Evolutionary conservation across 768 basidiomycete genomes (phyloP).

Genomic region (Rhodotorula paludigena): DNA sequence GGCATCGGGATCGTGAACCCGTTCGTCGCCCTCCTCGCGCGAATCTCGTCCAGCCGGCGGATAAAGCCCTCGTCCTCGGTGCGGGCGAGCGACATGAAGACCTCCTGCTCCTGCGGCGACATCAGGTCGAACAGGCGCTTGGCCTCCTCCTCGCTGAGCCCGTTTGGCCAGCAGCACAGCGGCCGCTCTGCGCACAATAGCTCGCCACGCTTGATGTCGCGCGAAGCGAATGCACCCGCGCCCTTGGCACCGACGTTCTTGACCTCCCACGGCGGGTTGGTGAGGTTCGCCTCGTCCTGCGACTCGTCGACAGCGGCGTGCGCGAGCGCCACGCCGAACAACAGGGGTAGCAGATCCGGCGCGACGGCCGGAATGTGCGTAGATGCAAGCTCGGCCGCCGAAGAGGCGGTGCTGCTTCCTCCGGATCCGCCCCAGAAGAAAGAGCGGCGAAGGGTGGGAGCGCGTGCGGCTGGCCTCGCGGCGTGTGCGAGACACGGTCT

Average conservation of each 20-base stretch:
- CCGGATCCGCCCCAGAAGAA: conserved; percentile 14
- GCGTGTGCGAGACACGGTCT: background rate
- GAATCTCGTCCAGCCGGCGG: conserved; percentile 18
- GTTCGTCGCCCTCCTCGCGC: conserved; percentile 25
- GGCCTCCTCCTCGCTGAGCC: background rate
- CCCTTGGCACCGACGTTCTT: conserved; percentile 7
- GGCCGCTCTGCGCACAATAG: conserved; percentile 27
- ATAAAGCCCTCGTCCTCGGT: background rate
- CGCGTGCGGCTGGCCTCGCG: background rate
- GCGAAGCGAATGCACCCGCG: conserved; percentile 19
- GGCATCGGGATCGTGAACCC: conserved; percentile 25
- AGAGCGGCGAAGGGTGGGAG: background rate
- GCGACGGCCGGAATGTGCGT: conserved; percentile 18
- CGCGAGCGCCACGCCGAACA: conserved; percentile 26
- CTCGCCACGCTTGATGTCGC: conserved; percentile 14
- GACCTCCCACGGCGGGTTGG: conserved; percentile 28
- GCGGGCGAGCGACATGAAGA: conserved; percentile 16
- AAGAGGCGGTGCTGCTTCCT: background rate
- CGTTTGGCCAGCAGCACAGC: conserved; percentile 25
- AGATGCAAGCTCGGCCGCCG: conserved; percentile 15
- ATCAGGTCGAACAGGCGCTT: conserved; percentile 17
- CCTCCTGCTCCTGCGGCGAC: conserved; percentile 8
- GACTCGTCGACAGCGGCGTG: conserved; percentile 15
- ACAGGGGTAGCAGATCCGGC: conserved; percentile 3
- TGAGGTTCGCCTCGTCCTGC: conserved; percentile 2